These are phyloP conservation scores for Poa annua DNA, from an alignment of 176 grass and related monocot species.

Conservation along the genomic window DNA sequence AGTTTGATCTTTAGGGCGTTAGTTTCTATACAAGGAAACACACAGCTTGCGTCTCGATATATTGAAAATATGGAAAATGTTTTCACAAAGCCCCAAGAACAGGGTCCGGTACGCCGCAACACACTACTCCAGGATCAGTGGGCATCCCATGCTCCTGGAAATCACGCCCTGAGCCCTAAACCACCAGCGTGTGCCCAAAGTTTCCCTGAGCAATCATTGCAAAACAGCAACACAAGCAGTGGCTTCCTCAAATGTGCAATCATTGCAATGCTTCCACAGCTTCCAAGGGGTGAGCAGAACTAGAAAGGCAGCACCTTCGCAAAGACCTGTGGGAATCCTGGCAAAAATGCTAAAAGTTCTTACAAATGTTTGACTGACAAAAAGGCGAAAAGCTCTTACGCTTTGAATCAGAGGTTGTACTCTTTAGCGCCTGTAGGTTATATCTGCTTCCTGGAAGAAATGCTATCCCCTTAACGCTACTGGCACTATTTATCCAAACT, in stretches of 20 bases:
- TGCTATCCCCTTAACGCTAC: background rate
- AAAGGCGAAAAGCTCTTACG: slow-evolving; percentile 3
- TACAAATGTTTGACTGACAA: background rate
- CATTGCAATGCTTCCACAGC: background rate
- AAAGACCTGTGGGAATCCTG: background rate
- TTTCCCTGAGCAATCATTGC: too few species aligned
- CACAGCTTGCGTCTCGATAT: background rate
- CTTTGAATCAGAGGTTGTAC: background rate
- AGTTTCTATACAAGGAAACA: background rate
- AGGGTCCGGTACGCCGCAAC: background rate
- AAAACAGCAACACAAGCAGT: background rate
- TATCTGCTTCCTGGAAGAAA: slow-evolving; percentile 3
- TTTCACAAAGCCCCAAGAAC: background rate
- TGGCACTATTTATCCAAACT: background rate
- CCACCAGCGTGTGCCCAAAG: background rate
- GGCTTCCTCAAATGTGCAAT: background rate
- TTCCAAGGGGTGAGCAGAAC: background rate
- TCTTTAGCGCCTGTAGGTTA: background rate
- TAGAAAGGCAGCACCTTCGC: background rate
- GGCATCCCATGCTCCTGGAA: background rate
- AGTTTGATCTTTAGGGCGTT: background rate
- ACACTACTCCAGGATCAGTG: background rate
- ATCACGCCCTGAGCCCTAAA: background rate
- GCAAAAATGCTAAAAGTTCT: background rate
- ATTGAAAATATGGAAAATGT: background rate